A percentile compares a stretch with the other conserved stretches of the same genome.
Conservation (phyloP, 169 alveolate genomes). For the Eimeria sp. region DNA sequence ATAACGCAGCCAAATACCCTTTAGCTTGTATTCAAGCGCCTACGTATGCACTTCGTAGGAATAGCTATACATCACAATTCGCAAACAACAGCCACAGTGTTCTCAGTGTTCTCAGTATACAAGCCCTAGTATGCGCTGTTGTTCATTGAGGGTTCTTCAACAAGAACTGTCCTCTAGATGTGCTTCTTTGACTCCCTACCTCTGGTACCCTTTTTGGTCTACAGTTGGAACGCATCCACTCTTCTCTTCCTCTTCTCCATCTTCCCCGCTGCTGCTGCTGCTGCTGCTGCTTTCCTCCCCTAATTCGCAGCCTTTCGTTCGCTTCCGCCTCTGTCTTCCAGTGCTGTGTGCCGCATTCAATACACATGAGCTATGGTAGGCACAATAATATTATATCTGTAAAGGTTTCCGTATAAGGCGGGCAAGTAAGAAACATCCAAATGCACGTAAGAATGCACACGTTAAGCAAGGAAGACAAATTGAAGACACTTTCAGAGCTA, state of each 20-base stretch:
- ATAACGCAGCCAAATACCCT: not conserved
- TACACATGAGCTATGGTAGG: not conserved
- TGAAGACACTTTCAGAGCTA: not conserved
- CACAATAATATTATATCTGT: no score
- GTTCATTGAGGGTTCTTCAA: not conserved
- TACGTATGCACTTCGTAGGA: not conserved
- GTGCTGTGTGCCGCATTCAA: not conserved
- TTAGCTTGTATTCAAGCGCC: not conserved
- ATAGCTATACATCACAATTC: not conserved
- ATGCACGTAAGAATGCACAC: not conserved
- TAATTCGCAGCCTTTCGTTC: constrained; percentile 36
- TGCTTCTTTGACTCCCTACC: not conserved
- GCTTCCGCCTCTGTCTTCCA: constrained; percentile 27
- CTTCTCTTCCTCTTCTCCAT: not conserved
- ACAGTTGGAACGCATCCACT: not conserved
- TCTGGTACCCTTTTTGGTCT: not conserved
- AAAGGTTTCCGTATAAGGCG: no score
- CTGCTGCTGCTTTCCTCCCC: constrained; percentile 67
- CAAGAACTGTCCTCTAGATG: not conserved
- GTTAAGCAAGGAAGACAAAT: not conserved
- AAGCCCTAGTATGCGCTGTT: not conserved
- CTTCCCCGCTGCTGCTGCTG: constrained; percentile 52
- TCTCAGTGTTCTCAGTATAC: not conserved
- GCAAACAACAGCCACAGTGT: not conserved
- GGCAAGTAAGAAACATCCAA: not conserved